Evolutionary conservation across 306 rosid species (phyloP), one percentile per base, ranked within the genome.

Genomic region (Quercus gilva): DNA sequence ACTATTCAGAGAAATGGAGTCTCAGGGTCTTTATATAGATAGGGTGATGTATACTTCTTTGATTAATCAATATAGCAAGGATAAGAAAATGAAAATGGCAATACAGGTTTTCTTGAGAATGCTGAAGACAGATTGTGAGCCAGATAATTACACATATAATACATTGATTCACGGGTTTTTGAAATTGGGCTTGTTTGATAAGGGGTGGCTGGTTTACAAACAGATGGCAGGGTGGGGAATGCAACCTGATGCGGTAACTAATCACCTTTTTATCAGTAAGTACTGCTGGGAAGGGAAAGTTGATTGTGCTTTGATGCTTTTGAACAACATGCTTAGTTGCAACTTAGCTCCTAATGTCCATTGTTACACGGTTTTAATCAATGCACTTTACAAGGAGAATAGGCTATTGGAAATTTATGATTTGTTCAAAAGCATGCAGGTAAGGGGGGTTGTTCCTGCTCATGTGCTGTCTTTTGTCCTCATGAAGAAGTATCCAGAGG

Each of bases 31-130:
- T 49, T 78, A 84, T 78, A 51, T 85, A 33, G 90, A 86, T 65
- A 78, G 76, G 73, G 68, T 17, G 20, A 84, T 84, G 90, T 86
- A 86, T 80, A 86, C 87, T 64, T 80, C 81, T 86, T 74, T 86
- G 52, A 78, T 86, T 67, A 33, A 70, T 72, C 73, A 57, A 76
- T 86, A 86, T 81, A 78, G 87, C 64, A 84, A 73, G 75, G 80
- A 55, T 33, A 81, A 79, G 78, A 81, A 73, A 75, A 75, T 86
- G 87, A 84, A 86, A 57, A 75, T 84, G 86, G 90, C 87, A 57
- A 78, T 84, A 84, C 83, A 77, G 79, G 82, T 85, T 31, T 78
- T 86, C 57, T 74, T 80, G 13, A 78, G 85, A 78, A 84, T 86
- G 90, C 64, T 84, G 73, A 86, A 86, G 79, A 81, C 64, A 57